phyloP scores from a whole-genome alignment of 306 rosid genomes.

The Fragaria vesca region DNA sequence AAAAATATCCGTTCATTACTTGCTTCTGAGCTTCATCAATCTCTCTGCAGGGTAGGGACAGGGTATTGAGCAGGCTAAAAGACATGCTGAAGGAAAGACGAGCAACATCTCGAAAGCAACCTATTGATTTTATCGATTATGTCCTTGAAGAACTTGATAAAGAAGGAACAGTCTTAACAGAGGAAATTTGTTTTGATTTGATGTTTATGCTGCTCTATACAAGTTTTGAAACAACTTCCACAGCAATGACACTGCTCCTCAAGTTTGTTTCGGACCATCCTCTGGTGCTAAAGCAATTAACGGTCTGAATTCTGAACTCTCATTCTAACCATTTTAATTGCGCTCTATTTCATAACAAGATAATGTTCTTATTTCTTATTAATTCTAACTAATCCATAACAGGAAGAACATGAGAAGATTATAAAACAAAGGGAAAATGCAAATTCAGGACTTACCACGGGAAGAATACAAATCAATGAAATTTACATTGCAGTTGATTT shows the following conservation, averaged over 20 bases:
- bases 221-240: constrained; percentile 91
- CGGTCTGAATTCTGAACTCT: constrained; percentile 39
- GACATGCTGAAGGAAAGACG: constrained; percentile 70
- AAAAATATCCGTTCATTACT: neutral
- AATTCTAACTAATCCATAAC: neutral
- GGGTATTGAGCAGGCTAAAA: constrained; percentile 73
- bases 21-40: neutral
- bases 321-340: too few species aligned
- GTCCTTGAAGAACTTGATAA: constrained; percentile 69
- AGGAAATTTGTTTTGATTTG: constrained; percentile 75
- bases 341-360: neutral
- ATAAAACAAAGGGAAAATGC: neutral
- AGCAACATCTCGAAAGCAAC: constrained; percentile 41
- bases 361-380: neutral
- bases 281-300: constrained; percentile 58
- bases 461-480: neutral
- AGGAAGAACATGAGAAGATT: constrained; percentile 77
- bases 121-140: constrained; percentile 67
- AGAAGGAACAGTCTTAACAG: constrained; percentile 80
- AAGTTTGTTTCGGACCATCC: constrained; percentile 67
- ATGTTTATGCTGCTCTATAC: constrained; percentile 91
- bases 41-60: constrained; percentile 72
- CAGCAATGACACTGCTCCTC: constrained; percentile 62
- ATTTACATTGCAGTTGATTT: neutral
- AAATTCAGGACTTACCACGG: neutral